Base-by-base conservation (phyloP, 257 asterid species). In the Lithospermum erythrorhizon region DNA sequence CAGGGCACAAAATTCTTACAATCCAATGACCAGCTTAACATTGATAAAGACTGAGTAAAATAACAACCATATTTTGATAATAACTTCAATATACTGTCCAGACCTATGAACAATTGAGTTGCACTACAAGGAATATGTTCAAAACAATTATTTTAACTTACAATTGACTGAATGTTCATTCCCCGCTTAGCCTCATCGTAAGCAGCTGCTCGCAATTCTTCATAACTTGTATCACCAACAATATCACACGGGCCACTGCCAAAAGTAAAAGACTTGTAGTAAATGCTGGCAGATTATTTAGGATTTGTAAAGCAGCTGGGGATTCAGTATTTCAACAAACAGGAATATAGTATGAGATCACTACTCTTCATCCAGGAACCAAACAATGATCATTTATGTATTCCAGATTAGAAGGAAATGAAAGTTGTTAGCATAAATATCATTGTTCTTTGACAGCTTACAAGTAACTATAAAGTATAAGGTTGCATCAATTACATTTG, bases 221-320 rank as follows among this genome's bases (percentile, higher is more conserved):
- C 98, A 23, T 58, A 84, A 75, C 95, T 88, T 74, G 78, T 67
- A 75, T 93, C 98, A 59, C 98, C 97, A 27, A 61, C 72, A 65
- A 84, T 68, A 71, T 93, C 98, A 73, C 98, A 91, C 35, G 95
- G 90, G 65, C 90, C 87, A n/a, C 98, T 88, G 89, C 22, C 32
- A 64, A 53, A 24, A 29, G 19, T 37, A 52, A 25, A 25, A 29
- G 53, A 65, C 58, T 53, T 72, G 53, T 53, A n/a, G 20, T 53
- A 9, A 9, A 41, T 14, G 13, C 23, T 53, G 21, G 21, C 24
- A 53, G 3, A 53, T 7, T 6, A 53, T 11, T n/a, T n/a, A 22
- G 57, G 49, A 41, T 41, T 41, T 1, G 49, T 14, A 41, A 13
- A 9, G 13, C 49, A 2, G 49, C 49, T 41, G 16, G 17, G 14